A percentile compares a stretch with the other conserved stretches of the same genome.
Evolutionary conservation across 805 yeast genomes (phyloP).

Genomic region (Lachancea kluyveri): DNA sequence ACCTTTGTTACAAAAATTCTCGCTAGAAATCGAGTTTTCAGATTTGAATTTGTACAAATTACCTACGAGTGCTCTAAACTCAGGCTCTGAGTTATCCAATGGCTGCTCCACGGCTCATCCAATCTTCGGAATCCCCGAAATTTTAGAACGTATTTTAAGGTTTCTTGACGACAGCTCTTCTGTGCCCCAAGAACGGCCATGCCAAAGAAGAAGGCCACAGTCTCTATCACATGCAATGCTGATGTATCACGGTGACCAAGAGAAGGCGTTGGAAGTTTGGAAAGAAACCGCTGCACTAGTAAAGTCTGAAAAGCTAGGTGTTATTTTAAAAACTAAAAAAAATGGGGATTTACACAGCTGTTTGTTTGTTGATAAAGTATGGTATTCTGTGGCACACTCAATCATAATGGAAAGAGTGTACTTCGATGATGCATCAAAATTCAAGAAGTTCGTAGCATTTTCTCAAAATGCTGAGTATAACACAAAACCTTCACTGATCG

Average conservation of each 20-base stretch:
- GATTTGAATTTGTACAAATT: constrained; percentile 4
- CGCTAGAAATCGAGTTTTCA: constrained; percentile 6
- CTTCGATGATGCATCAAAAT: constrained; percentile 44
- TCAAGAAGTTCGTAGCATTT: constrained; percentile 38
- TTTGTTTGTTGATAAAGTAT: constrained; percentile 59
- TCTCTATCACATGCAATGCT: constrained; percentile 63
- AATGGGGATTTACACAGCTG: constrained; percentile 52
- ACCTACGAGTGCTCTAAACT: neutral
- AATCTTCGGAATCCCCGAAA: constrained; percentile 74
- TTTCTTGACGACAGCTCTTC: constrained; percentile 51
- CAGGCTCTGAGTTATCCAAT: too few relatives aligned
- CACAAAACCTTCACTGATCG: constrained; percentile 42
- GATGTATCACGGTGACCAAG: constrained; percentile 47
- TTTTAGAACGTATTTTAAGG: constrained; percentile 51
- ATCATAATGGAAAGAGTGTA: constrained; percentile 49
- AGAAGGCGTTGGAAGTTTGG: constrained; percentile 43
- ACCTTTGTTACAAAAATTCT: too few relatives aligned
- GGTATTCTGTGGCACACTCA: constrained; percentile 51
- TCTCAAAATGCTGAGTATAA: constrained; percentile 9
- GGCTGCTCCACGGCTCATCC: too few relatives aligned
- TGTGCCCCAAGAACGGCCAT: constrained; percentile 55
- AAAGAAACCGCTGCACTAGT: constrained; percentile 18
- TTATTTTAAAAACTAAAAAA: too few relatives aligned
- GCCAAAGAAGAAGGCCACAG: constrained; percentile 61
- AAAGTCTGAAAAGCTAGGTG: too few relatives aligned